Evolutionary conservation across 148 eudicot genomes (phyloP), one percentile per base, ranked within the genome.

Genomic region (Amaranthus cruentus): DNA sequence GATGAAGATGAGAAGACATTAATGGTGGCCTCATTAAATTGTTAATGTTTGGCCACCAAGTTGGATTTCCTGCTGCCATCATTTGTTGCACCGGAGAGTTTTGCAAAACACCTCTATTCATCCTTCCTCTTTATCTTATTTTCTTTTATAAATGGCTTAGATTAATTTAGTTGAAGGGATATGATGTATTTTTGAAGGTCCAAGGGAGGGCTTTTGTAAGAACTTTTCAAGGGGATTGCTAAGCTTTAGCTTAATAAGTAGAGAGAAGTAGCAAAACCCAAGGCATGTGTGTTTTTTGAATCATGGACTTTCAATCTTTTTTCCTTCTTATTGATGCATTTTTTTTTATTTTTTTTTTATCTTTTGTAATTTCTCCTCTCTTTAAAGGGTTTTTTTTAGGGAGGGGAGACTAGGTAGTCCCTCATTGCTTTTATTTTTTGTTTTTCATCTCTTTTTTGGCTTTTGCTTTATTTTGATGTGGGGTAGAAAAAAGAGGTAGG

Each of bases 1-100:
- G 79, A 44, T 77, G 83, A 43, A 56, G 61, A 67, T 57, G 67
- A 69, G 83, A 70, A 73, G 70, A 21, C 62, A 68, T 42, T 21
- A 68, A 55, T 6, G 89, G 85, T 21, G 85, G 88, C 75, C 81
- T 83, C 77, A 77, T 83, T 60, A 79, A 79, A 66, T 79, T 87
- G 55, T 79, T 81, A 21, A 80, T 82, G 76, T 50, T 86, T 87
- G 90, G 78, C 82, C 86, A 82, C 80, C 85, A 86, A 61, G 70
- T 83, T 38, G 97, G 92, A 76, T 80, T 83, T 9, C 92, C 89
- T 68, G 87, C 75, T 18, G 79, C 84, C 88, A 86, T 81, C 86
- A 92, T 82, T 78, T 91, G 94, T 44, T 91, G 97, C 84, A 87
- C 87, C 75, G 89, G 85, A 46, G 88, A 83, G 86, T 87, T 91